These are phyloP conservation scores for Scheffersomyces lignicola DNA, from an alignment of 1,139 yeast genomes.

Conservation along the genomic window DNA sequence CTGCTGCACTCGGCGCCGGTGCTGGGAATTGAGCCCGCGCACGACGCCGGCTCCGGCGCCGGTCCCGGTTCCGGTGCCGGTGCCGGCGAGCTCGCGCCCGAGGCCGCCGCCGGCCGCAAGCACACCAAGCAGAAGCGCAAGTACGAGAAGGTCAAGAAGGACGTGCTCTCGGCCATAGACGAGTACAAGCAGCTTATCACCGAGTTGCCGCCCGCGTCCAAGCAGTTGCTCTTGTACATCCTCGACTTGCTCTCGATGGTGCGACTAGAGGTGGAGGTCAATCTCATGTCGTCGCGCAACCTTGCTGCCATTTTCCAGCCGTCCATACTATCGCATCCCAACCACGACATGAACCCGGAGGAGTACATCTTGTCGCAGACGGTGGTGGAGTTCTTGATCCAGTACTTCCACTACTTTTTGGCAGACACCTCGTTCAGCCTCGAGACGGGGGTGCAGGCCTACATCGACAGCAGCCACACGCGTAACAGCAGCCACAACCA, in stretches of 20 bases:
- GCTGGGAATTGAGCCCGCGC: conserved; percentile 8
- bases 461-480: background rate
- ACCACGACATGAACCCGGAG: conserved; percentile 87
- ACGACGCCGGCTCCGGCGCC: too few relatives aligned
- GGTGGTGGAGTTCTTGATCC: conserved; percentile 86
- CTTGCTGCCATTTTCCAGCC: conserved; percentile 97
- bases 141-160: conserved; percentile 50
- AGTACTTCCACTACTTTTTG: conserved; percentile 37
- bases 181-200: conserved; percentile 72
- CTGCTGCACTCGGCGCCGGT: conserved; percentile 2
- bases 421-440: conserved; percentile 3
- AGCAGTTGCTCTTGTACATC: conserved; percentile 84
- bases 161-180: conserved; percentile 66
- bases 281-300: conserved; percentile 90
- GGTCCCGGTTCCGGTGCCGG: background rate
- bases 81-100: conserved; percentile 5
- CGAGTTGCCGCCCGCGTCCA: conserved; percentile 65
- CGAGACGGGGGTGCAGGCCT: background rate
- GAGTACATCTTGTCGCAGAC: conserved; percentile 87
- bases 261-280: conserved; percentile 72
- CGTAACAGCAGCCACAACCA: conserved; percentile 2
- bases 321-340: conserved; percentile 86
- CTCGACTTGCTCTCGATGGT: conserved; percentile 86
- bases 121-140: conserved; percentile 21
- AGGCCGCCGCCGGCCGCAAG: conserved; percentile 6